Percentiles rank a stretch among this genome's conserved stretches.
Conservation (phyloP, 208 protist species). For the Trypanosomatidae sp. region DNA sequence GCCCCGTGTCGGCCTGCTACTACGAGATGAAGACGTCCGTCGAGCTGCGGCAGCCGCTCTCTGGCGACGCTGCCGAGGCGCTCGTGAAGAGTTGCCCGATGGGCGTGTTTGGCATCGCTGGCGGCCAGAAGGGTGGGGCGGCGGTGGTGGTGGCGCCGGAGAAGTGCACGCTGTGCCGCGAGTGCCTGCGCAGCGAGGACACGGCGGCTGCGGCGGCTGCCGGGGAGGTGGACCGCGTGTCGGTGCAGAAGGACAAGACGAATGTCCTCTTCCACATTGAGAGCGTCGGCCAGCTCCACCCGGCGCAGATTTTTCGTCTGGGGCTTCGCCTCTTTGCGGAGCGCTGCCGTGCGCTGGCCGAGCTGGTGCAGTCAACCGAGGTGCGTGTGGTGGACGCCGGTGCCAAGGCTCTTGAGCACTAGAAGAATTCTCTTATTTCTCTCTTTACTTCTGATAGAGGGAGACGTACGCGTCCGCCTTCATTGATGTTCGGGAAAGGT, state of each 20-base stretch:
- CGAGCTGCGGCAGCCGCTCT: no score
- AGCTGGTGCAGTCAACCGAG: slow-evolving; percentile 73
- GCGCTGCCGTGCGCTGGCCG: slow-evolving; percentile 64
- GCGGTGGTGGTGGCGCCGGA: slow-evolving; percentile 80
- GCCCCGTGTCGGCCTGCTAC: slow-evolving; percentile 96
- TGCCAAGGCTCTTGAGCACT: slow-evolving; percentile 26
- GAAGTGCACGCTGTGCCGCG: slow-evolving; percentile 96
- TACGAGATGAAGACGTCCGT: slow-evolving; percentile 97
- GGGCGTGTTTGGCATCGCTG: slow-evolving; percentile 86
- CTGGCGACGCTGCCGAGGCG: no score
- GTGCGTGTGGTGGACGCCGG: slow-evolving; percentile 30
- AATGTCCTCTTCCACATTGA: slow-evolving; percentile 87
- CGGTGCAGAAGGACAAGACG: slow-evolving; percentile 86
- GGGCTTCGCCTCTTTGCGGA: slow-evolving; percentile 80
- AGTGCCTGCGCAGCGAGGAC: slow-evolving; percentile 94
- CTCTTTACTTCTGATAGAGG: no score
- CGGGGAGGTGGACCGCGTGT: slow-evolving; percentile 38
- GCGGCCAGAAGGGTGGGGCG: slow-evolving; percentile 45
- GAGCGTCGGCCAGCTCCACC: slow-evolving; percentile 81
- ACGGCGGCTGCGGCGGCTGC: background rate
- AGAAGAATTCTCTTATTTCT: no score
- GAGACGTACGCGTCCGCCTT: no score
- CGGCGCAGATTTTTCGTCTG: slow-evolving; percentile 71
- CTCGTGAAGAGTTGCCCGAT: no score
- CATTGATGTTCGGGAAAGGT: no score